Percentiles rank a stretch among this genome's conserved stretches.
Evolutionary conservation across 164 flowering plant species (phyloP).

Genomic region (Paratinospora sagittata): DNA sequence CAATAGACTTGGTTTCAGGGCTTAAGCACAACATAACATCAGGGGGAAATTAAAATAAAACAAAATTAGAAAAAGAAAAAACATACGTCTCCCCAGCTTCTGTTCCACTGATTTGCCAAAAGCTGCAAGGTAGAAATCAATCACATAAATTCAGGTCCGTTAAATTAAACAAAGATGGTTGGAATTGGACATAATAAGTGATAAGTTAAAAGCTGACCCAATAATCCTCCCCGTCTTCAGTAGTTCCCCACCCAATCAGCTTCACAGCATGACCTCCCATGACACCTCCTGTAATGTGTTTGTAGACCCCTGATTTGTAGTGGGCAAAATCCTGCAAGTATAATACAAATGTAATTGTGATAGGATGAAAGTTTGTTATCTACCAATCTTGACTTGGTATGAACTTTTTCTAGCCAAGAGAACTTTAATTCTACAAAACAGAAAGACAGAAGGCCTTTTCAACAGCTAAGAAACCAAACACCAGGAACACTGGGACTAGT

Average conservation of each 20-base stretch:
- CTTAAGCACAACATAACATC: neutral
- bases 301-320: conserved; percentile 93
- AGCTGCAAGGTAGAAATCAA: conserved; percentile 42
- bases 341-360: neutral
- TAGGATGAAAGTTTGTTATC: neutral
- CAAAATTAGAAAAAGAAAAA: conserved; percentile 1
- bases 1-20: neutral
- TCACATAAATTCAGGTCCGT: conserved; percentile 8
- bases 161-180: neutral
- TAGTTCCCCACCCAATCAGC: conserved; percentile 95
- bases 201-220: conserved; percentile 51
- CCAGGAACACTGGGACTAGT: too few species aligned
- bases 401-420: too few species aligned
- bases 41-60: neutral
- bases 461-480: too few species aligned
- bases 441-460: too few species aligned
- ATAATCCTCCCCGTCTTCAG: conserved; percentile 80
- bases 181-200: neutral
- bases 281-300: conserved; percentile 60
- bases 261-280: conserved; percentile 98
- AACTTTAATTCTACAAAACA: too few species aligned
- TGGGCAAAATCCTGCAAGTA: conserved; percentile 85
- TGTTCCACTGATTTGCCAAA: conserved; percentile 94
- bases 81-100: conserved; percentile 96
- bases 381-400: too few species aligned